phyloP scores from a whole-genome alignment of 176 grass and related monocot genomes.

The Themeda triandra region DNA sequence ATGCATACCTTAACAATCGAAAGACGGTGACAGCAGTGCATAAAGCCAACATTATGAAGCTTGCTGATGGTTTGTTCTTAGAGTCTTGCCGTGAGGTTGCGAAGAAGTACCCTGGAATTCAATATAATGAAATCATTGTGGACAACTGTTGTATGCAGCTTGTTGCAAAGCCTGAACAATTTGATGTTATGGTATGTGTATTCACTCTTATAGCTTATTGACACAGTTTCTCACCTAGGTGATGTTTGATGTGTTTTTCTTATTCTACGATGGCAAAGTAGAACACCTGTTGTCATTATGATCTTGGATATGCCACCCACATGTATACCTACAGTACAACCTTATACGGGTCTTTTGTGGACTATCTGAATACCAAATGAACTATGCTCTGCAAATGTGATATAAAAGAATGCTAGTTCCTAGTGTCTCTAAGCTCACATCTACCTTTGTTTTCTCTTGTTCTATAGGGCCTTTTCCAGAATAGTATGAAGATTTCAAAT shows the following conservation, averaged over 20 bases:
- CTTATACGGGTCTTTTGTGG: not conserved
- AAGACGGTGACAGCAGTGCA: constrained; percentile 96
- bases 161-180: constrained; percentile 94
- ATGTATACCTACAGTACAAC: not conserved
- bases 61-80: constrained; percentile 95
- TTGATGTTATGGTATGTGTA: constrained; percentile 94
- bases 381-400: not conserved
- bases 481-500: not conserved
- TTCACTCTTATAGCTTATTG: not conserved
- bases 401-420: not conserved
- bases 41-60: constrained; percentile 99
- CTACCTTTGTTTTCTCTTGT: not conserved
- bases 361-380: not conserved
- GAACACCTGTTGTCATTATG: not conserved
- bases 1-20: constrained; percentile 98
- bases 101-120: constrained; percentile 89
- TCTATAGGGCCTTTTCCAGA: not conserved
- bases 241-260: not conserved
- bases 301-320: not conserved
- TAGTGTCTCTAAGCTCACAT: not conserved
- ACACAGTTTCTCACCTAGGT: constrained; percentile 4
- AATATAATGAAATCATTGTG: constrained; percentile 92
- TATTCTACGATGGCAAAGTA: not conserved
- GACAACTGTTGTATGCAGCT: constrained; percentile 99
- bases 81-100: constrained; percentile 97